A percentile compares a stretch with the other conserved stretches of the same genome.
Evolutionary conservation across 352 stramenopile genomes (phyloP).

Genomic region (Phytopythium chamaehyphon): DNA sequence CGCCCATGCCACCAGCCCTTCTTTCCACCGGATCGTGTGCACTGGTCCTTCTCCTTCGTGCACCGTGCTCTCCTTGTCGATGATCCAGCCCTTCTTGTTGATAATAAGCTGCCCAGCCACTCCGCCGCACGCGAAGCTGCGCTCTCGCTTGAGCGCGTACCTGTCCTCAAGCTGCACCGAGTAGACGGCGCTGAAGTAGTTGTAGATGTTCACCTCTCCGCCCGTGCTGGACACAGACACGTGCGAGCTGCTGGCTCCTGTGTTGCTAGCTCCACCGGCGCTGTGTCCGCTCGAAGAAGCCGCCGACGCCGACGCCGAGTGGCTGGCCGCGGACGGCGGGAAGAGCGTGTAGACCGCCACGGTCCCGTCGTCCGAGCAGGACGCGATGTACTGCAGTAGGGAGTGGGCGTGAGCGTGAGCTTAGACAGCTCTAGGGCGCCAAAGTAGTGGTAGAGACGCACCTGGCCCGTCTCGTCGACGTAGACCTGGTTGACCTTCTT

Average conservation of each 20-base stretch:
- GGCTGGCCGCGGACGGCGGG: constrained; percentile 16
- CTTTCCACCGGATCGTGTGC: constrained; percentile 77
- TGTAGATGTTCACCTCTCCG: constrained; percentile 87
- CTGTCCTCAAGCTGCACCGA: constrained; percentile 71
- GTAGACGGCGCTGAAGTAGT: constrained; percentile 85
- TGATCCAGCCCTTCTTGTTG: constrained; percentile 87
- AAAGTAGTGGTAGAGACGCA: background rate
- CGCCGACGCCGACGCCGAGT: constrained; percentile 1
- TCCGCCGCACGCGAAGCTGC: constrained; percentile 79
- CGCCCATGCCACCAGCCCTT: constrained; percentile 73
- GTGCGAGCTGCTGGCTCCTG: constrained; percentile 14
- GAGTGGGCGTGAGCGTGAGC: background rate
- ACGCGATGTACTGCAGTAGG: constrained; percentile 64
- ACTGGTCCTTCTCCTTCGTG: constrained; percentile 81
- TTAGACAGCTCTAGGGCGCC: no score
- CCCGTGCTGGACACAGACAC: constrained; percentile 59
- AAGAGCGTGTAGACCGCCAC: constrained; percentile 79
- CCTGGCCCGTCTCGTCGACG: constrained; percentile 78
- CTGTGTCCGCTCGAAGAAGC: constrained; percentile 18
- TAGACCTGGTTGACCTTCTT: constrained; percentile 86
- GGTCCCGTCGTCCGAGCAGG: constrained; percentile 81
- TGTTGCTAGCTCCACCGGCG: constrained; percentile 10
- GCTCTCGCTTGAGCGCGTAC: constrained; percentile 78
- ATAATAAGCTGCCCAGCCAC: constrained; percentile 76
- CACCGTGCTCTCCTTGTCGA: constrained; percentile 82